Conservation (phyloP, 1,284 basidiomycete species). For the Trametes hirsuta region DNA sequence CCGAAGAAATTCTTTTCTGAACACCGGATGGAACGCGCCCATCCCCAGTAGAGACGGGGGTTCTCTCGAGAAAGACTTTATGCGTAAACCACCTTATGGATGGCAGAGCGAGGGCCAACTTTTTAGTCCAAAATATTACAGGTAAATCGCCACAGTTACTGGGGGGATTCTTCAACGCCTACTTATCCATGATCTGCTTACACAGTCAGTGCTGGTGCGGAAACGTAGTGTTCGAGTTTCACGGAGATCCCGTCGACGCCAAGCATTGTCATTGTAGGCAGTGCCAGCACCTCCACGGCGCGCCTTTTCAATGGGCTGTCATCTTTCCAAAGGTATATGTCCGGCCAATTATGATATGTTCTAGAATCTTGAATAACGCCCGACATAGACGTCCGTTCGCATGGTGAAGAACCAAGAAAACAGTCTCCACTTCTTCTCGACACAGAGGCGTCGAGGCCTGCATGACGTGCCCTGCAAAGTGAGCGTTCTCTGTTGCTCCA, state of each 20-base stretch:
- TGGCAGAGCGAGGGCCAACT: constrained; percentile 33
- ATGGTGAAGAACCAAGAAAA: constrained; percentile 33
- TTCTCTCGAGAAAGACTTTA: constrained; percentile 32
- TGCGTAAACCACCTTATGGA: constrained; percentile 38
- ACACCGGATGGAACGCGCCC: constrained; percentile 36
- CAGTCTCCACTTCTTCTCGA: constrained; percentile 40
- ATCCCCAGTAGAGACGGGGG: constrained; percentile 36
- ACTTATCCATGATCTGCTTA: too few species aligned
- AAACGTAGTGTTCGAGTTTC: constrained; percentile 37
- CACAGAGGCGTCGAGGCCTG: constrained; percentile 23
- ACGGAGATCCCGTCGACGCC: constrained; percentile 38
- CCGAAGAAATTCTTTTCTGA: constrained; percentile 25
- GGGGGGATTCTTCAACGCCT: neutral
- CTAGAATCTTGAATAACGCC: neutral
- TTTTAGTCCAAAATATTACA: constrained; percentile 34
- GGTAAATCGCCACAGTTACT: constrained; percentile 21
- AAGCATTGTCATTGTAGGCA: constrained; percentile 39
- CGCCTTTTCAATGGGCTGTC: constrained; percentile 41
- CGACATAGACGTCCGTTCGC: constrained; percentile 35
- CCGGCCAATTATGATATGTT: neutral
- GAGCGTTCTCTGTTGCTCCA: neutral
- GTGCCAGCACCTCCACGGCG: constrained; percentile 38
- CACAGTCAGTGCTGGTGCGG: constrained; percentile 39
- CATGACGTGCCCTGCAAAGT: constrained; percentile 41
- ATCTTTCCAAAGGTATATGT: constrained; percentile 35